Percentiles rank a stretch among this genome's conserved stretches.
Evolutionary conservation across 495 filamentous ascomycete genomes (phyloP).

Genomic region (Aspergillus avenaceus): DNA sequence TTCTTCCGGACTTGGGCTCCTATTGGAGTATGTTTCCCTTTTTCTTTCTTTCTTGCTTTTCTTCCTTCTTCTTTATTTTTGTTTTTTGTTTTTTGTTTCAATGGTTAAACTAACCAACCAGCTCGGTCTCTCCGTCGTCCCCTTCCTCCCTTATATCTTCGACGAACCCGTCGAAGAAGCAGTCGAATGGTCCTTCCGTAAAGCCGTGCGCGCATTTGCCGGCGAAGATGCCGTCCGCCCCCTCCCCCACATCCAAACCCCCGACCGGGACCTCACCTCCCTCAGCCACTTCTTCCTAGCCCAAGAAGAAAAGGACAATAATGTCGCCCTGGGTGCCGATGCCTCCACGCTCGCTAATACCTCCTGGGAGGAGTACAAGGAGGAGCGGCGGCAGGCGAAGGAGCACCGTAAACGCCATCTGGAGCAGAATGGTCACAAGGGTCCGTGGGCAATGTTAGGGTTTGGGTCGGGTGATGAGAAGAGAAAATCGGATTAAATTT

Average conservation of each 20-base stretch:
- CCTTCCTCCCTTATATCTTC: conserved; percentile 83
- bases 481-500: conserved; percentile 29
- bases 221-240: conserved; percentile 54
- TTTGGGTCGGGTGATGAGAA: conserved; percentile 13
- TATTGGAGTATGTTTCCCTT: conserved; percentile 62
- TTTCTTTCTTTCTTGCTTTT: neutral
- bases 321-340: conserved; percentile 3
- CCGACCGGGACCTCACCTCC: conserved; percentile 15
- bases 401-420: conserved; percentile 25
- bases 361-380: conserved; percentile 41
- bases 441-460: conserved; percentile 16
- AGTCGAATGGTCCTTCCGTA: conserved; percentile 86
- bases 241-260: conserved; percentile 18
- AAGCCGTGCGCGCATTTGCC: conserved; percentile 64
- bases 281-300: conserved; percentile 12
- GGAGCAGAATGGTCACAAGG: conserved; percentile 11
- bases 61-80: neutral
- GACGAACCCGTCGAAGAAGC: conserved; percentile 90
- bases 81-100: neutral
- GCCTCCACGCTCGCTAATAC: conserved; percentile 13
- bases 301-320: conserved; percentile 9
- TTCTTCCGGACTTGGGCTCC: conserved; percentile 78
- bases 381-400: conserved; percentile 25
- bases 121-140: conserved; percentile 82
- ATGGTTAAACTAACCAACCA: conserved; percentile 16